Base-by-base conservation (phyloP, 108 stramenopile genomes). In the Craspedostauros australis region DNA sequence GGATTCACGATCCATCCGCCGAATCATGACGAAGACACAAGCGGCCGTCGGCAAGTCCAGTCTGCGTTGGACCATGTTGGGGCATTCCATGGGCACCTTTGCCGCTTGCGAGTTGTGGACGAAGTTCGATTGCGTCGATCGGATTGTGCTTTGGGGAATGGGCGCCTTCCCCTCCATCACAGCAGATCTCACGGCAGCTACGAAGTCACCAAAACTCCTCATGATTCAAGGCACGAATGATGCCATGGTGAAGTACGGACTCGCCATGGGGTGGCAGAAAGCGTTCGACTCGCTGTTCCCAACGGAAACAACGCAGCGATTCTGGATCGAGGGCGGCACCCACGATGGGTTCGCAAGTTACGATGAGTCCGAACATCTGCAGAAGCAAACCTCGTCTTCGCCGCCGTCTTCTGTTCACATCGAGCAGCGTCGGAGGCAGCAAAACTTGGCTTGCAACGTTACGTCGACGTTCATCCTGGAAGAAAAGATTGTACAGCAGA, bases 11-110 rank as follows among this genome's bases (percentile, higher is more conserved):
- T 33, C 52, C 18, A 49, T 66, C 0, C 22, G 20, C 7, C 45
- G 50, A 20, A 50, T 49, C 31, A 32, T 63, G 54, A 6, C 25
- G 8, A 15, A 45, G 24, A 46, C 41, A 49, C 39, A 43, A n/a
- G 50, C 4, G 19, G 15, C 23, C 5, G 4, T 8, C 34, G 15
- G 20, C 3, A 16, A 4, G 21, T 45, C 15, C 41, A 1, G n/a
- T 6, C 24, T 54, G 12, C 21, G 54, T 39, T 73, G 59, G 60
- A 47, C 26, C 25, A n/a, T 73, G 5, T 31, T 61, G 57, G 72
- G 72, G 15, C 72, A 73, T 56, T 66, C 64, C 22, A 36, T 66
- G 59, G 72, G 72, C 46, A 23, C 53, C 15, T 73, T 73, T 51
- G 66, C 51, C 14, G 64, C 64, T 4, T 57, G 54, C 43, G 39